Evolutionary conservation across 2,329 filamentous ascomycete species (phyloP), one percentile per base, ranked within the genome.

Genomic region (Curvularia sp.): DNA sequence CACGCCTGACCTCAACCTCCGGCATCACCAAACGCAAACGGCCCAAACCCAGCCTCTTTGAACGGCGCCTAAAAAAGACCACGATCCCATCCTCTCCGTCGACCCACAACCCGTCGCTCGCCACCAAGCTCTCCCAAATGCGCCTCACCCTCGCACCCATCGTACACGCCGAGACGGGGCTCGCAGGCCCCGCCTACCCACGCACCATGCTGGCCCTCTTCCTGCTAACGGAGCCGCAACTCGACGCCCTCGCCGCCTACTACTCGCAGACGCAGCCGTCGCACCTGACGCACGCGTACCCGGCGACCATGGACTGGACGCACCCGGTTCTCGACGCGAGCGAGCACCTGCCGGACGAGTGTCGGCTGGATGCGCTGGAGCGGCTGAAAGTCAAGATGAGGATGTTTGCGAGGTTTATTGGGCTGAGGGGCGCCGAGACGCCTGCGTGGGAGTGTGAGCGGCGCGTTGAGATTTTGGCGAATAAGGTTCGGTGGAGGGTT

Each of bases 321-420:
- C 70, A 73, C 49, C 77, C 77, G 0, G 77, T 80, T 56, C 72
- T 81, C 5, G 64, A 69, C 58, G 59, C 61, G 3, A 53, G 73
- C 10, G 55, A 64, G 0, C 8, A 15, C 0, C 27, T 71, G 1
- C 65, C 67, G 0, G 65, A 66, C 0, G 51, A 66, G 3, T 74
- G 69, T 46, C 61, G 57, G 30, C 30, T 81, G 46, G 75, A 52
- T 2, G 75, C 78, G 6, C 66, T 75, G 19, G 77, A 81, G 55
- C 60, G 80, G 41, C 64, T 81, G 9, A 69, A 74, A 48, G 77
- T 82, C 57, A 93, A 93, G 81, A 82, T 89, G 61, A 80, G 89
- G 61, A 87, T 87, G 77, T 86, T 92, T 71, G 90, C 89, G 45
- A 81, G 85, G 65, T 93, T 93, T 65, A 91, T 92, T 71, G 90